Conservation (phyloP, 192 early-diverging fungal genomes). For the Coemansia sp. region DNA sequence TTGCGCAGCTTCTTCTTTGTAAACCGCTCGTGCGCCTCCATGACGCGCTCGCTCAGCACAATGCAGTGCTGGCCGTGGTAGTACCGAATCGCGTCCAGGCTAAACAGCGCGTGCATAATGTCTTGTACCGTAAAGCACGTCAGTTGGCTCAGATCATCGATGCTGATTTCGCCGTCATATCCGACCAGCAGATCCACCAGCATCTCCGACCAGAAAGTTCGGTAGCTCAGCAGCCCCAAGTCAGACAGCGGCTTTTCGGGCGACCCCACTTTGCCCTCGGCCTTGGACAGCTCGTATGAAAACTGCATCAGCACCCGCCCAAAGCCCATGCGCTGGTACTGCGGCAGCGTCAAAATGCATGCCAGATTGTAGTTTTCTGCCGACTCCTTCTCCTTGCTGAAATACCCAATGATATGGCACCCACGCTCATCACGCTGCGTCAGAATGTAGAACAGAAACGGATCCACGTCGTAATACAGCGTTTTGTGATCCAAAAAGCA, state of each 20-base stretch:
- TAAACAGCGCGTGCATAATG: constrained; percentile 87
- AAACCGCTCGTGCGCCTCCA: constrained; percentile 76
- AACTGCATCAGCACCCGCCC: constrained; percentile 93
- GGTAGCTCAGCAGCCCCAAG: constrained; percentile 90
- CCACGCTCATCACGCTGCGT: constrained; percentile 83
- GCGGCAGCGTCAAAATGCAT: constrained; percentile 97
- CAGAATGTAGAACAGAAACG: constrained; percentile 97
- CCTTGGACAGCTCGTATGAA: constrained; percentile 94
- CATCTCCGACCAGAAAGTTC: constrained; percentile 92
- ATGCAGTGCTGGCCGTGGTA: constrained; percentile 90
- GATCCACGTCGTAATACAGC: constrained; percentile 97
- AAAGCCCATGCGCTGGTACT: constrained; percentile 94
- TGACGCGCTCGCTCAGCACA: constrained; percentile 80
- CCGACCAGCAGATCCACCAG: constrained; percentile 76
- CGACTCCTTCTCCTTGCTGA: constrained; percentile 98
- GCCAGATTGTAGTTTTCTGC: constrained; percentile 96
- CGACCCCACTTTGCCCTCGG: constrained; percentile 90
- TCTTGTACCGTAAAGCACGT: constrained; percentile 89
- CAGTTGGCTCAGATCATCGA: constrained; percentile 82
- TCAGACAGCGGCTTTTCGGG: constrained; percentile 99
- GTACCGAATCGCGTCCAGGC: constrained; percentile 84
- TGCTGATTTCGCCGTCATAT: constrained; percentile 77
- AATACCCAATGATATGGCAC: constrained; percentile 93
- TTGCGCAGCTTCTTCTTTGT: constrained; percentile 74
- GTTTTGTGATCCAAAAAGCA: constrained; percentile 99